phyloP scores from a whole-genome alignment of 768 basidiomycete species.

The Rickenella mellea region DNA sequence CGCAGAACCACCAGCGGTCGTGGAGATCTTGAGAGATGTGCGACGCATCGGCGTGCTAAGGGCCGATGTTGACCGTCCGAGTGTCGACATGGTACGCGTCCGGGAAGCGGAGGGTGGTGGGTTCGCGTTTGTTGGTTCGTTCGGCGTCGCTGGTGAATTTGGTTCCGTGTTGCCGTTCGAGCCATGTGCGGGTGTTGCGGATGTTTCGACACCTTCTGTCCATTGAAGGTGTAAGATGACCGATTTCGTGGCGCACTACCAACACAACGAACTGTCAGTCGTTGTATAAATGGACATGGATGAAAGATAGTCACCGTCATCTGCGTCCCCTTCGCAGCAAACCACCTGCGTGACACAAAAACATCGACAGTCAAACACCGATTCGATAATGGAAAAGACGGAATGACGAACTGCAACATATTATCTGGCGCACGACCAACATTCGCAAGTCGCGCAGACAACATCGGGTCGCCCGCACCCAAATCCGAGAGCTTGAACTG shows the following conservation, averaged over 20 bases:
- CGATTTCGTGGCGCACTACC: constrained; percentile 80
- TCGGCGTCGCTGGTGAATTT: background rate
- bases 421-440: constrained; percentile 78
- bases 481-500: constrained; percentile 83
- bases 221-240: constrained; percentile 80
- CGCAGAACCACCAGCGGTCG: constrained; percentile 37
- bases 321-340: constrained; percentile 80
- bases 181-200: constrained; percentile 7
- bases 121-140: background rate
- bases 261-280: background rate
- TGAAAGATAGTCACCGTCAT: constrained; percentile 61
- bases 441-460: constrained; percentile 61
- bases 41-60: constrained; percentile 33
- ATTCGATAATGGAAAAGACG: background rate
- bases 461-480: constrained; percentile 53
- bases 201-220: constrained; percentile 52
- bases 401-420: constrained; percentile 62
- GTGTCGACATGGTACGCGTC: constrained; percentile 12
- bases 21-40: constrained; percentile 4
- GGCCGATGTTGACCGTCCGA: constrained; percentile 46
- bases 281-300: background rate
- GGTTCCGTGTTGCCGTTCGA: constrained; percentile 11
- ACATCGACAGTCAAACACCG: background rate
- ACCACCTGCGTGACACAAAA: constrained; percentile 47
- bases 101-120: background rate